A percentile compares a stretch with the other conserved stretches of the same genome.
phyloP scores from a whole-genome alignment of 1,139 yeast species.

The Zhuliangozyma blackwelliae region DNA sequence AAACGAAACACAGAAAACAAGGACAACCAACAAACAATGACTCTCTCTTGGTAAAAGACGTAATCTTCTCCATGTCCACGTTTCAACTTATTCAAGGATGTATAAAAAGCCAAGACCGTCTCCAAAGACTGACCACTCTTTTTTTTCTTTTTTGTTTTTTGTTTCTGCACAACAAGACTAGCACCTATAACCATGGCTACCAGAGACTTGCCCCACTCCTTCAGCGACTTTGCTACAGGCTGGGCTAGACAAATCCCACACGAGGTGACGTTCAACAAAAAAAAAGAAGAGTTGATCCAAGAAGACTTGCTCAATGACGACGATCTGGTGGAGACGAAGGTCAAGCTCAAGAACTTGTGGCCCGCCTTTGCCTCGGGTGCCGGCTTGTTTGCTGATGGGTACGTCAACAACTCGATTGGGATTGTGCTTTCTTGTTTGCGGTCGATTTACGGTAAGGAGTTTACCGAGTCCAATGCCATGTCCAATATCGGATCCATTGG shows the following conservation, averaged over 20 bases:
- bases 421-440: constrained; percentile 68
- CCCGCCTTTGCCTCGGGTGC: constrained; percentile 88
- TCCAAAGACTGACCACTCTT: too few relatives aligned
- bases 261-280: constrained; percentile 23
- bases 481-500: constrained; percentile 81
- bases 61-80: too few relatives aligned
- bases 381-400: constrained; percentile 88
- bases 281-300: constrained; percentile 20
- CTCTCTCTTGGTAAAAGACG: too few relatives aligned
- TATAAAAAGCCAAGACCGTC: too few relatives aligned
- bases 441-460: constrained; percentile 59
- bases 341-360: constrained; percentile 43
- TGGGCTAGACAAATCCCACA: constrained; percentile 28
- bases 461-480: constrained; percentile 61
- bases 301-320: constrained; percentile 18
- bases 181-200: constrained; percentile 30
- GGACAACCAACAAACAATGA: too few relatives aligned
- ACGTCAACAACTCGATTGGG: constrained; percentile 78
- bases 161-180: background rate
- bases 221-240: constrained; percentile 33
- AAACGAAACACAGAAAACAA: too few relatives aligned
- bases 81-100: too few relatives aligned
- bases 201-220: constrained; percentile 48
- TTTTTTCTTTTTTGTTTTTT: too few relatives aligned
- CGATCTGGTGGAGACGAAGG: constrained; percentile 14